Conservation (phyloP, 1,139 yeast species). For the Yamadazyma trypodendri region DNA sequence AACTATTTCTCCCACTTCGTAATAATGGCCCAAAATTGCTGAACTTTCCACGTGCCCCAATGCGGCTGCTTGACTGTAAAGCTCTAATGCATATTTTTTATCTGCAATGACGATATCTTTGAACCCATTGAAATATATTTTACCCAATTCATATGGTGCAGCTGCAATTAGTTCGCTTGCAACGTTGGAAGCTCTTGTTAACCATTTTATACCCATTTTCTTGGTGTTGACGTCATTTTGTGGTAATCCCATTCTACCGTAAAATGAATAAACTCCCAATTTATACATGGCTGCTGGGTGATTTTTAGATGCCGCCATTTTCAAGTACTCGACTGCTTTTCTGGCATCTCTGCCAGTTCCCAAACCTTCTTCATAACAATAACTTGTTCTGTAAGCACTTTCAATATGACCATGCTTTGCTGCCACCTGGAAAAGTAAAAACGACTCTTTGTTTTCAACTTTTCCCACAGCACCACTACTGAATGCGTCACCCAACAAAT, state of each 20-base stretch:
- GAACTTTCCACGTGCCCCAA: conserved; percentile 83
- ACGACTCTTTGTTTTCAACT: conserved; percentile 77
- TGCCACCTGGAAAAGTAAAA: conserved; percentile 75
- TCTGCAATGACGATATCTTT: conserved; percentile 85
- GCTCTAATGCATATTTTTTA: conserved; percentile 77
- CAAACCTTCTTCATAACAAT: conserved; percentile 90
- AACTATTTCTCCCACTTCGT: conserved; percentile 79
- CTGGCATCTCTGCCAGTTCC: conserved; percentile 90
- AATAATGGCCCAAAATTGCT: conserved; percentile 74
- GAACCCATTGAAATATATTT: conserved; percentile 81
- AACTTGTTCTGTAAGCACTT: conserved; percentile 86
- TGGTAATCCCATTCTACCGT: conserved; percentile 75
- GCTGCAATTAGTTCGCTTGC: conserved; percentile 86
- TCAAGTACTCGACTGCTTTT: conserved; percentile 78
- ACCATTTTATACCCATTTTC: conserved; percentile 90
- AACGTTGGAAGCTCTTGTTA: conserved; percentile 78
- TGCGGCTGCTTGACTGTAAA: conserved; percentile 87
- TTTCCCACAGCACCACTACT: conserved; percentile 85
- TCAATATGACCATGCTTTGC: conserved; percentile 93
- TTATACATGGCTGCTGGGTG: conserved; percentile 97
- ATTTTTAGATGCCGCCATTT: conserved; percentile 85
- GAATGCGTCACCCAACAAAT: conserved; percentile 82
- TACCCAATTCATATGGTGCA: conserved; percentile 91
- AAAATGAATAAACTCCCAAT: conserved; percentile 81
- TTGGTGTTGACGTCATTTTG: conserved; percentile 66